Evolutionary conservation across 495 filamentous ascomycete species (phyloP), one percentile per base, ranked within the genome.

Genomic region (Acidiella bohemica): DNA sequence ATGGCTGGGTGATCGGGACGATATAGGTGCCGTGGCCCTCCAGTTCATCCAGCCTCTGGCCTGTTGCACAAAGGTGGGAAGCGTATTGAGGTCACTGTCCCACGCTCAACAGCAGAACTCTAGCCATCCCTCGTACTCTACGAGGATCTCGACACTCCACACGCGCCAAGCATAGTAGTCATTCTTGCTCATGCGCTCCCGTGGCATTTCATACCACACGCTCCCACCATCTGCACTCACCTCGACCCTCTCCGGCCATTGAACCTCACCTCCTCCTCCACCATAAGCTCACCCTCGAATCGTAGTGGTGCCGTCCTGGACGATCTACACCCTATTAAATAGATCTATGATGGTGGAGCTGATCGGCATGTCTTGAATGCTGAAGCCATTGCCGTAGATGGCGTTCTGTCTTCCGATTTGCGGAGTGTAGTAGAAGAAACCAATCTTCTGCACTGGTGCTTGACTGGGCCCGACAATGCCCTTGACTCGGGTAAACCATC

Each of bases 311-410:
- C n/a, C n/a, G n/a, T n/a, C n/a, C 47, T 76, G 73, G 0, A 71
- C 51, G 35, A 75, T 56, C 18, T 69, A 63, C 16, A 53, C 46
- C 13, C 32, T 42, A 5, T 37, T 24, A 32, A 25, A 43, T 0
- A 72, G 74, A 4, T 58, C 51, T 60, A 77, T 76, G 41, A 76
- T 76, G 0, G 74, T 74, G 16, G 64, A 69, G 20, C 61, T 65
- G 3, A 78, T 71, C 0, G 74, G 74, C 74, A 76, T 76, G 9
- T 76, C 74, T 48, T 76, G 73, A 45, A 78, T 78, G 28, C 65
- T 65, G 36, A 75, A 67, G 5, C 73, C 72, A 20, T 42, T 23
- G 11, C 25, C 43, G 11, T 32, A 28, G 20, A 12, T 19, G 13
- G 39, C 34, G 42, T 77, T 78, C 43, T 76, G 72, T 51, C 76